These are phyloP conservation scores for Cyclotella atomus DNA, from an alignment of 108 stramenopile species.

Conservation along the genomic window DNA sequence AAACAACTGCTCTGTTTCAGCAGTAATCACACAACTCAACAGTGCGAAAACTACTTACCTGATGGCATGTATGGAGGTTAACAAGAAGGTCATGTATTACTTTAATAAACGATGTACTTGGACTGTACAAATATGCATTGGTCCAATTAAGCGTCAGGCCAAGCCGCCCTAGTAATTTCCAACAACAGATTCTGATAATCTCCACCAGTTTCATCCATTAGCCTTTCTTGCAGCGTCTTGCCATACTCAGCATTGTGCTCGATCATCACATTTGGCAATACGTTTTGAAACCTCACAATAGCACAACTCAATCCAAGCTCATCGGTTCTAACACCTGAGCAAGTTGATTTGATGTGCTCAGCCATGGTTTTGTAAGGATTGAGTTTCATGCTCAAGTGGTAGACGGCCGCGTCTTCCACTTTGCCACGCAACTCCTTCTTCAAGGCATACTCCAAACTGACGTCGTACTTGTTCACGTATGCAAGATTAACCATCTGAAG, in stretches of 20 bases:
- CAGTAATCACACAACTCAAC: too few species aligned
- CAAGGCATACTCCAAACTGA: slow-evolving; percentile 67
- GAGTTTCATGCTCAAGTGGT: slow-evolving; percentile 62
- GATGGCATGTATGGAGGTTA: too few species aligned
- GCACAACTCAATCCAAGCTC: slow-evolving; percentile 61
- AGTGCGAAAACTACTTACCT: too few species aligned
- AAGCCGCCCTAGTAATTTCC: slow-evolving; percentile 59
- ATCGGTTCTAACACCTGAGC: slow-evolving; percentile 72
- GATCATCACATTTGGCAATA: slow-evolving; percentile 55
- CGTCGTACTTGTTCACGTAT: slow-evolving; percentile 68
- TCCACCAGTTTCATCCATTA: slow-evolving; percentile 55
- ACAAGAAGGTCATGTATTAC: too few species aligned
- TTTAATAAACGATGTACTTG: too few species aligned
- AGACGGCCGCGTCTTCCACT: slow-evolving; percentile 46
- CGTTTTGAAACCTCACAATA: slow-evolving; percentile 63
- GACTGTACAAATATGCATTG: too few species aligned
- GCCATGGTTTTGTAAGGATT: slow-evolving; percentile 67
- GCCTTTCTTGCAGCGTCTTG: slow-evolving; percentile 68
- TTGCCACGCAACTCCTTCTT: slow-evolving; percentile 77
- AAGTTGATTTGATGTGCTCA: slow-evolving; percentile 64
- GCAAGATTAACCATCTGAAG: slow-evolving; percentile 33
- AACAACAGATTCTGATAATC: slow-evolving; percentile 57
- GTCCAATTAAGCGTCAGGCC: slow-evolving; percentile 57
- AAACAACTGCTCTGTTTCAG: too few species aligned
- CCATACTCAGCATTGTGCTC: slow-evolving; percentile 63